Evolutionary conservation across 1,284 basidiomycete genomes (phyloP).

Genomic region (Rhodotorula sp.): DNA sequence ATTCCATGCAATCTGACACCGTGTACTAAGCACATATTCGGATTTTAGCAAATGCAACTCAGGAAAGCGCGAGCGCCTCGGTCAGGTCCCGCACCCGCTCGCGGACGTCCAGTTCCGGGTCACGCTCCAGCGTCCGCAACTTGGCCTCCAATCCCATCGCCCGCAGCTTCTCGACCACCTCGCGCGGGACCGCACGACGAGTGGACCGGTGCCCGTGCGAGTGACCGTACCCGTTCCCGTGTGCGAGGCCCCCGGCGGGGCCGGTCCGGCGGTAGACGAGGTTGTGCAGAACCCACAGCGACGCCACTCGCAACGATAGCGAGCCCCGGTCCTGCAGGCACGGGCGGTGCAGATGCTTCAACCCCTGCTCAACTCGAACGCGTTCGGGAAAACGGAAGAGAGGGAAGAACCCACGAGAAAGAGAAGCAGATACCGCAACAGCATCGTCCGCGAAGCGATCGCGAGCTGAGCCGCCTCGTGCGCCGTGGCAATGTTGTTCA

Average conservation of each 20-base stretch:
- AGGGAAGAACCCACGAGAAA: conserved; percentile 34
- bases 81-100: conserved; percentile 42
- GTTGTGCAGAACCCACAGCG: conserved; percentile 42
- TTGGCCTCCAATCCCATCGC: conserved; percentile 37
- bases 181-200: conserved; percentile 17
- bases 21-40: no score
- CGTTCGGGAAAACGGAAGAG: no score
- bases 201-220: not conserved
- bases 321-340: conserved; percentile 10
- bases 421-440: conserved; percentile 27
- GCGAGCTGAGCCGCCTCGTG: conserved; percentile 31
- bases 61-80: conserved; percentile 21
- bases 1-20: no score
- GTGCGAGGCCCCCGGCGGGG: not conserved
- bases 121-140: conserved; percentile 38
- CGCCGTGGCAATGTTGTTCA: conserved; percentile 42
- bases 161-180: conserved; percentile 36
- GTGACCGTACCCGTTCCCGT: not conserved
- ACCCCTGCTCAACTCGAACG: no score
- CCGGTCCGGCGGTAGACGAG: conserved; percentile 30
- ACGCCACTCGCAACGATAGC: conserved; percentile 33
- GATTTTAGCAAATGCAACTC: not conserved
- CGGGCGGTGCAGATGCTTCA: not conserved
- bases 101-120: conserved; percentile 40
- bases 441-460: conserved; percentile 31